A percentile compares a stretch with the other conserved stretches of the same genome.
phyloP scores from a whole-genome alignment of 805 yeast species.

The Ogataea pignaliae region DNA sequence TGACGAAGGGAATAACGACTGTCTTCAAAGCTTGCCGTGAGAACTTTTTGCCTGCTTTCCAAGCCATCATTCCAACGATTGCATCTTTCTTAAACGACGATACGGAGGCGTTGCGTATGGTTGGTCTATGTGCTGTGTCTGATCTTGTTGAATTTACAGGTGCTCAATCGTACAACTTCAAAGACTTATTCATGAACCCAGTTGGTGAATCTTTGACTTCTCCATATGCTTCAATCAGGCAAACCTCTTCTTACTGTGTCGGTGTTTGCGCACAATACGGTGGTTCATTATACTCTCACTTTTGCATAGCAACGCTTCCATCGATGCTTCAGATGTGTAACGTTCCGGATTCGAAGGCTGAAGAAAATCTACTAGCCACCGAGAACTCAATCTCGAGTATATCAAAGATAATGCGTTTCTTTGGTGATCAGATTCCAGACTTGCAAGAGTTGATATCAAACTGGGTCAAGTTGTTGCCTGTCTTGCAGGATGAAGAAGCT shows the following conservation, averaged over 20 bases:
- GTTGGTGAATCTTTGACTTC: slow-evolving; percentile 65
- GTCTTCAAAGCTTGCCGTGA: slow-evolving; percentile 61
- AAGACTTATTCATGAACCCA: slow-evolving; percentile 58
- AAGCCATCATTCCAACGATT: slow-evolving; percentile 57
- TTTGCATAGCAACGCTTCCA: slow-evolving; percentile 66
- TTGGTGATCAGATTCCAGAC: slow-evolving; percentile 55
- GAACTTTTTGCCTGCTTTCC: slow-evolving; percentile 61
- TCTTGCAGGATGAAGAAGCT: slow-evolving; percentile 79
- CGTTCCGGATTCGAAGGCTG: slow-evolving; percentile 79
- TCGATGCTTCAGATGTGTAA: slow-evolving; percentile 68
- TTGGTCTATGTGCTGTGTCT: slow-evolving; percentile 75
- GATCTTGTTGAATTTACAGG: slow-evolving; percentile 83
- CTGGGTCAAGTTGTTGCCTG: slow-evolving; percentile 83
- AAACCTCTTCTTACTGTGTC: slow-evolving; percentile 78
- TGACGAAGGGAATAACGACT: slow-evolving; percentile 67
- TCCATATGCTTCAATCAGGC: slow-evolving; percentile 71
- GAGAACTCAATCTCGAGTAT: slow-evolving; percentile 81
- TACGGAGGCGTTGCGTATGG: slow-evolving; percentile 62
- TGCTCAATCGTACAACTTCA: slow-evolving; percentile 55
- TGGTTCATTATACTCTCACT: slow-evolving; percentile 55
- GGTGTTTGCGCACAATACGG: slow-evolving; percentile 87
- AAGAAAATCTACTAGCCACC: slow-evolving; percentile 80
- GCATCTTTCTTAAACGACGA: slow-evolving; percentile 60
- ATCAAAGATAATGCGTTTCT: slow-evolving; percentile 72
- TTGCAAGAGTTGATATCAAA: slow-evolving; percentile 57